Evolutionary conservation across 345 rosid genomes (phyloP).

Genomic region (Citrus mangshanensis): DNA sequence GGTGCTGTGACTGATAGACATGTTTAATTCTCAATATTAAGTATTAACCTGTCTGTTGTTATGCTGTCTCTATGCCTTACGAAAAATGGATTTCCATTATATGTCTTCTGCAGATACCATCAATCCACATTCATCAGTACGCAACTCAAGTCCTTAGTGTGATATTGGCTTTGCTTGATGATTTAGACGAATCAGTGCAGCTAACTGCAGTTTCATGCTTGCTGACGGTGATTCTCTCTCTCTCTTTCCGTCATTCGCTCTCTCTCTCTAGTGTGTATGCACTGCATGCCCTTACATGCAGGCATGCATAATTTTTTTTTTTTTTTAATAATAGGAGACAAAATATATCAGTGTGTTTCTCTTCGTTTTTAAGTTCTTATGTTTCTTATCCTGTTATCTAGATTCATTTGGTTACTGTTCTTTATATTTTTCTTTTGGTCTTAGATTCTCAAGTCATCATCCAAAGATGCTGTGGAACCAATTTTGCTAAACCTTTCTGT

Average conservation of each 20-base stretch:
- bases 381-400: neutral
- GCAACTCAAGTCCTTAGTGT: slow-evolving; percentile 81
- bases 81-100: neutral
- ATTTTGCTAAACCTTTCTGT: slow-evolving; percentile 75
- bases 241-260: neutral
- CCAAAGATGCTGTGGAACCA: slow-evolving; percentile 83
- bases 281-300: neutral
- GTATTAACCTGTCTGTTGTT: neutral
- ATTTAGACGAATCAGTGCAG: slow-evolving; percentile 83
- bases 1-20: neutral
- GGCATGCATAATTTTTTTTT: neutral
- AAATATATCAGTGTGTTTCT: neutral
- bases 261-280: neutral
- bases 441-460: slow-evolving; percentile 78
- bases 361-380: neutral
- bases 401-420: slow-evolving; percentile 12
- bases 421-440: slow-evolving; percentile 7
- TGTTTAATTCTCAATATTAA: neutral
- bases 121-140: slow-evolving; percentile 66
- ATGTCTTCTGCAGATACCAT: slow-evolving; percentile 63
- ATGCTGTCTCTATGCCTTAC: neutral
- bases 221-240: slow-evolving; percentile 47
- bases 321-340: neutral
- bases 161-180: slow-evolving; percentile 88
- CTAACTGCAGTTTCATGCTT: slow-evolving; percentile 90